phyloP scores from a whole-genome alignment of 345 rosid species.

The Sisymbrium irio region DNA sequence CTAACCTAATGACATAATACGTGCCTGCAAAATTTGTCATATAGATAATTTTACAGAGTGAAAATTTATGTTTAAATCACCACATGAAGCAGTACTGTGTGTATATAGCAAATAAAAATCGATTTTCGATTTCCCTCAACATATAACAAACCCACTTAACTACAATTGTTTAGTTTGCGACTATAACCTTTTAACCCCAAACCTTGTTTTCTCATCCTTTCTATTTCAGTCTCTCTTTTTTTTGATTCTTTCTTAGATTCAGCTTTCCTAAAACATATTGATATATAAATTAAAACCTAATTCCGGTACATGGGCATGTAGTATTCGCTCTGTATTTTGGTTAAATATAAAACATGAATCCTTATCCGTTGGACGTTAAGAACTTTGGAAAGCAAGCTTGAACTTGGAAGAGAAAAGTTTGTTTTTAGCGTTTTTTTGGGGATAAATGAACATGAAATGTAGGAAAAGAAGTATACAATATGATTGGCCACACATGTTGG shows the following conservation, averaged over 20 bases:
- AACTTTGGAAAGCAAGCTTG: conserved; percentile 15
- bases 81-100: too few species aligned
- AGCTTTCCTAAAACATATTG: not conserved
- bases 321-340: not conserved
- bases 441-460: conserved; percentile 36
- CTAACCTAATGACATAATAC: not conserved
- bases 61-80: too few species aligned
- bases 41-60: too few species aligned
- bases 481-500: conserved; percentile 34
- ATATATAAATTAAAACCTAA: not conserved
- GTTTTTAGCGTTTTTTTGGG: conserved; percentile 2
- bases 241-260: not conserved
- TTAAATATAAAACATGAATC: not conserved
- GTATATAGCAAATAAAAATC: too few species aligned
- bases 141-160: not conserved
- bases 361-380: not conserved
- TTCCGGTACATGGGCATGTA: not conserved
- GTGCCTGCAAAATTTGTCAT: not conserved
- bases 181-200: not conserved
- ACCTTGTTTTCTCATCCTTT: not conserved
- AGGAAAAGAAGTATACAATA: conserved; percentile 21
- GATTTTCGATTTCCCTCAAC: not conserved
- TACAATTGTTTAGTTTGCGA: not conserved
- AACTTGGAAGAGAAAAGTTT: conserved; percentile 1
- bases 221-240: not conserved